These are phyloP conservation scores for Acorus gramineus DNA, from an alignment of 106 monocot species.

Conservation along the genomic window DNA sequence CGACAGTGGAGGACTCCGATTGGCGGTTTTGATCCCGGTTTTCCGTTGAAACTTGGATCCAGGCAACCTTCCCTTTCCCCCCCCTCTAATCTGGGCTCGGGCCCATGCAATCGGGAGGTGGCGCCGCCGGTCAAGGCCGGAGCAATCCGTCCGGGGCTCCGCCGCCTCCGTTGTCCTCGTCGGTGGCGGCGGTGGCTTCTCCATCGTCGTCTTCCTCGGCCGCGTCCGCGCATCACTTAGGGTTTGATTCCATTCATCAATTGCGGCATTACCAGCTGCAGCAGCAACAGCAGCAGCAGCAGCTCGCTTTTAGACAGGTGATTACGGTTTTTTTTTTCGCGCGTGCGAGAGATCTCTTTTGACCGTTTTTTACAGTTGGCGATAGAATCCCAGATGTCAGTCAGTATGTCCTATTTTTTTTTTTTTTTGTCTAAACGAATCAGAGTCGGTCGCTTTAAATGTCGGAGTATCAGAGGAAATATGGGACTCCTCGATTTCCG, in stretches of 20 bases:
- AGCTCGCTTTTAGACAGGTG: constrained; percentile 46
- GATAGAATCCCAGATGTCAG: no score
- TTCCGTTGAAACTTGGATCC: no score
- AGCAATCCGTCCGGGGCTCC: constrained; percentile 8
- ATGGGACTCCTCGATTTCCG: constrained; percentile 3
- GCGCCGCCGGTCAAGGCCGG: constrained; percentile 13
- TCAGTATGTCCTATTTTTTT: no score
- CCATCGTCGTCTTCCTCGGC: constrained; percentile 49
- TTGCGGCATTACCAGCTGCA: constrained; percentile 17
- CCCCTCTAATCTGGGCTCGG: no score
- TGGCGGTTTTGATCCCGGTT: no score
- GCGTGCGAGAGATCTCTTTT: neutral
- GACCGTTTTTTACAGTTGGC: neutral
- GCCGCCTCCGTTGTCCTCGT: constrained; percentile 14
- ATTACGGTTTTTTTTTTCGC: constrained; percentile 13
- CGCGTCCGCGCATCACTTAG: constrained; percentile 16
- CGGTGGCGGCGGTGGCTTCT: constrained; percentile 23
- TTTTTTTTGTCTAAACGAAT: no score
- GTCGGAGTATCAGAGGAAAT: no score
- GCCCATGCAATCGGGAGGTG: constrained; percentile 26
- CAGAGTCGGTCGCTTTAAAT: no score
- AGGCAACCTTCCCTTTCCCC: no score
- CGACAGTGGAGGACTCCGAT: no score
- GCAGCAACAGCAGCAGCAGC: constrained; percentile 29
- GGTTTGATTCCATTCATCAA: constrained; percentile 20